phyloP scores from a whole-genome alignment of 495 filamentous ascomycete genomes.

The Talaromyces nanjingensis region DNA sequence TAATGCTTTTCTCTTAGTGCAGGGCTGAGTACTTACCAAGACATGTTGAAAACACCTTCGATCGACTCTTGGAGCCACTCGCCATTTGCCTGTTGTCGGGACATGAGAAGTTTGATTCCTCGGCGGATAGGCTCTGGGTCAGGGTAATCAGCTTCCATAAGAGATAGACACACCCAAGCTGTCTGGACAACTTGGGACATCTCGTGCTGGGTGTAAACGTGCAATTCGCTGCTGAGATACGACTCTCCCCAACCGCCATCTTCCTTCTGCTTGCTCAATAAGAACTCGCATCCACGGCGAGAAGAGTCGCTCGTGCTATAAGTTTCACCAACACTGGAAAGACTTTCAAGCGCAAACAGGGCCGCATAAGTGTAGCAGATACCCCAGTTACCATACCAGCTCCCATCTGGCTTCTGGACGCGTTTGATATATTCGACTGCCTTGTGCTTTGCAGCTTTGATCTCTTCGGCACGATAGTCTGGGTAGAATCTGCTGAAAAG shows the following conservation, averaged over 20 bases:
- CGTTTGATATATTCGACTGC: constrained; percentile 77
- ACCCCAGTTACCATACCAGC: constrained; percentile 96
- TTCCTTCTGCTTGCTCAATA: constrained; percentile 70
- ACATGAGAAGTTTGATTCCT: constrained; percentile 77
- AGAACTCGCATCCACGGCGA: constrained; percentile 73
- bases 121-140: constrained; percentile 62
- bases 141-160: constrained; percentile 82
- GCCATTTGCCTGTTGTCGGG: constrained; percentile 75
- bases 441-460: constrained; percentile 57
- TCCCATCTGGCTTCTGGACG: constrained; percentile 72
- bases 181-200: constrained; percentile 84
- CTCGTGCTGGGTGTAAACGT: constrained; percentile 55
- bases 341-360: constrained; percentile 88
- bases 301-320: constrained; percentile 66
- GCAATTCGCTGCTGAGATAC: constrained; percentile 64
- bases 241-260: constrained; percentile 98
- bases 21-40: constrained; percentile 53
- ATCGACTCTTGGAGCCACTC: constrained; percentile 95
- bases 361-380: constrained; percentile 96
- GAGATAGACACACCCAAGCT: constrained; percentile 77
- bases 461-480: constrained; percentile 68
- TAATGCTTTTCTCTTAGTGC: constrained; percentile 70
- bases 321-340: constrained; percentile 73
- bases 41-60: constrained; percentile 98
- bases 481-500: constrained; percentile 79